phyloP scores from a whole-genome alignment of 225 moss, liverwort and hornwort species.

The Ulota crispa region DNA sequence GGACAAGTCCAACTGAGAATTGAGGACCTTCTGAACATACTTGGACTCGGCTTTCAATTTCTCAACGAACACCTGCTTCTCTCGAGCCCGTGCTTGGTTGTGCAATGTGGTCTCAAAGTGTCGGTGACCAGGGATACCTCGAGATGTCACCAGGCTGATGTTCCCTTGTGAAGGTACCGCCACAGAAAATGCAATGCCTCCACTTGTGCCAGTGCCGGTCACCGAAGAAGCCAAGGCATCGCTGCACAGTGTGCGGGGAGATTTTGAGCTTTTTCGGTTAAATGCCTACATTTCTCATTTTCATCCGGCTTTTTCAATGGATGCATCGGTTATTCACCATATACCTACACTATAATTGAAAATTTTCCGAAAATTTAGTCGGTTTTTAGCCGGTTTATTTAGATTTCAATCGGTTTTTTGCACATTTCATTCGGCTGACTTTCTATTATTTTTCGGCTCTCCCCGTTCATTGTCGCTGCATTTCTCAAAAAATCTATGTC shows the following conservation, averaged over 20 bases:
- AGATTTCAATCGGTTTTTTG: too few relatives aligned
- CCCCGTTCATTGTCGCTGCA: slow-evolving; percentile 35
- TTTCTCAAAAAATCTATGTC: neutral
- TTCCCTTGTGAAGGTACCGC: slow-evolving; percentile 87
- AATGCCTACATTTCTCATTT: too few relatives aligned
- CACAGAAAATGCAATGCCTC: slow-evolving; percentile 61
- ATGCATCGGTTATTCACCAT: too few relatives aligned
- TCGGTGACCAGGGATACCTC: slow-evolving; percentile 42
- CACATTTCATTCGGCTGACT: too few relatives aligned
- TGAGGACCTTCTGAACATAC: slow-evolving; percentile 52
- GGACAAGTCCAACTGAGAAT: slow-evolving; percentile 52
- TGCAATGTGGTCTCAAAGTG: slow-evolving; percentile 12
- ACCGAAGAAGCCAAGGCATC: slow-evolving; percentile 52
- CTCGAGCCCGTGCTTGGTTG: slow-evolving; percentile 21
- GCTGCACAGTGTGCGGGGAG: neutral
- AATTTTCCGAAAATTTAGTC: too few relatives aligned
- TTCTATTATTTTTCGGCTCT: too few relatives aligned
- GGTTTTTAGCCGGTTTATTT: too few relatives aligned
- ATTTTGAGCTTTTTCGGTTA: too few relatives aligned
- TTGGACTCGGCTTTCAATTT: slow-evolving; percentile 55
- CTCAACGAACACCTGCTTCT: slow-evolving; percentile 43
- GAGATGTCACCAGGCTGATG: slow-evolving; percentile 69
- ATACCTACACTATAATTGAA: too few relatives aligned
- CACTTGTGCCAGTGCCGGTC: slow-evolving; percentile 13
- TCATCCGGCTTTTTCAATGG: too few relatives aligned